Evolutionary conservation across 768 basidiomycete species (phyloP), one percentile per base, ranked within the genome.

Genomic region (Panaeolus cyanescens): DNA sequence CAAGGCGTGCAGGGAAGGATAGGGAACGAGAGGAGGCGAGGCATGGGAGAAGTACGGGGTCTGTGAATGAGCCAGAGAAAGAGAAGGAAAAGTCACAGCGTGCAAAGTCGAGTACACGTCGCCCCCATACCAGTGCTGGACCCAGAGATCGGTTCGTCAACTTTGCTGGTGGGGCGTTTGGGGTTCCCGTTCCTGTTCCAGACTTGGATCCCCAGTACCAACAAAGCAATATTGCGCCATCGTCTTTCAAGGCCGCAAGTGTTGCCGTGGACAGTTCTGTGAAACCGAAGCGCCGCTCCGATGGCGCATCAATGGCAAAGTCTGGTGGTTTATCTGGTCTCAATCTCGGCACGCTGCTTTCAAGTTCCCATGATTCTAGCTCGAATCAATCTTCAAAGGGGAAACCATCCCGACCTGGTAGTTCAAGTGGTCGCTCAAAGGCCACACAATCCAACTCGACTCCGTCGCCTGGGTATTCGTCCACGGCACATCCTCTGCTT

Each of bases 41-140:
- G 45, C 45, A 50, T 25, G 45, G 45, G 3, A 50, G 45, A 50
- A 50, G 45, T 28, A 50, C 45, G 15, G 45, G 45, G 10, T 50
- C 45, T 22, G 45, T 50, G 15, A 50, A 50, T 50, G 45, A 50
- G 15, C 45, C 45, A 50, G 45, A 50, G 45, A 50, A 50, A 28
- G 45, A 50, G 12, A 50, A 50, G 45, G 25, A 50, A 50, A 50
- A 50, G 45, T 50, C 25, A 28, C 45, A 28, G 1, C 45, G 45
- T 62, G 60, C 59, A 28, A 64, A 78, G 71, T 60, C 67, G 19
- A 64, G 71, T 42, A 70, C 75, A 36, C 79, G 86, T 60, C 75
- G 90, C 50, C 90, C 90, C 32, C 89, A 92, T 68, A 91, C 90
- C 22, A 88, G 87, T 61, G 88, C 88, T n/a, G 89, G 90, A 12